Evolutionary conservation across 2,329 filamentous ascomycete genomes (phyloP), one percentile per base, ranked within the genome.

Genomic region (Emmonsia crescens): DNA sequence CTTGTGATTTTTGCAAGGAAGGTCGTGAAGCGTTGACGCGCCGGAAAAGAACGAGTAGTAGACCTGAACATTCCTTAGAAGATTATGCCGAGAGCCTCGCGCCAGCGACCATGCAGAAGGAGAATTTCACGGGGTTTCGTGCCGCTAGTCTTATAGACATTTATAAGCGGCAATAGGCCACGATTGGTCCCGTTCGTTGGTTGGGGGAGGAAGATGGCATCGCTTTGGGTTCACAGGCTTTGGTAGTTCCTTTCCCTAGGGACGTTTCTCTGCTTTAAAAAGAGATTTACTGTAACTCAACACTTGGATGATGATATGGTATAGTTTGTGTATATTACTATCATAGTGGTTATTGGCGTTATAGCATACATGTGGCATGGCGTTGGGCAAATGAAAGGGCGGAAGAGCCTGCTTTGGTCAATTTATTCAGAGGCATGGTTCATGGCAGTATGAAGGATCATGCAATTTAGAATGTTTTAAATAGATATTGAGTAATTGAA

Each of bases 1-100:
- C 89, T 2, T 92, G 89, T 69, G 89, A 92, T 72, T 88, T 84
- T 77, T 89, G 90, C 71, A 91, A 91, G 73, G 86, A 91, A 69
- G 77, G 77, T 0, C 69, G 79, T 0, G 73, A 76, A 46, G 81
- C 77, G 19, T 72, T 91, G 64, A 81, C 82, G 68, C 80, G 73
- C 67, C 79, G 85, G 60, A 86, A 85, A 68, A 68, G 70, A 57
- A 71, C 64, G 31, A 74, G 75, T 70, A 65, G 64, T 5, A 55
- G 64, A 6, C 27, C 27, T 59, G 68, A 67, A 31, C 65, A 63
- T 31, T 59, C 57, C 3, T 19, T 60, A 9, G 60, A 64, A 27
- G 61, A 65, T 51, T 64, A 62, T 36, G 48, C 63, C 27, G 64
- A 62, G 21, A 38, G 31, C 9, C 9, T 52, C 14, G 6, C 19